Percentiles rank a stretch among this genome's conserved stretches.
Evolutionary conservation across 331 rosid genomes (phyloP).

Genomic region (Stylosanthes scabra): DNA sequence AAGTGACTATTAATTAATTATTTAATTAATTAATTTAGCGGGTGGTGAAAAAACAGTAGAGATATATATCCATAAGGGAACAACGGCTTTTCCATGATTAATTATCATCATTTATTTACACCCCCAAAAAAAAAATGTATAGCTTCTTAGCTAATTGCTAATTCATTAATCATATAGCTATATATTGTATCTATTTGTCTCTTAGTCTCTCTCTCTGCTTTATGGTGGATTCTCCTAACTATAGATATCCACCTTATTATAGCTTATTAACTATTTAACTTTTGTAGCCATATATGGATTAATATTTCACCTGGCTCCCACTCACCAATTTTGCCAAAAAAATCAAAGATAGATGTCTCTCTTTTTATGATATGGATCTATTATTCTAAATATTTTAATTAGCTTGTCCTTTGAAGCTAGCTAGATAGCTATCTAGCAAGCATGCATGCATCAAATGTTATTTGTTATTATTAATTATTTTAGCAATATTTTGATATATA

Average conservation of each 20-base stretch:
- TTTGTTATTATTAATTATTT: not conserved
- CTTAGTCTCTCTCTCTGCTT: slow-evolving; percentile 28
- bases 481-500: not conserved
- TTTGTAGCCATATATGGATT: slow-evolving; percentile 5
- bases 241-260: not conserved
- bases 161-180: slow-evolving; percentile 41
- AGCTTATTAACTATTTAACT: not conserved
- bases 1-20: slow-evolving; percentile 18
- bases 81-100: slow-evolving; percentile 29
- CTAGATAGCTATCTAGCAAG: not conserved
- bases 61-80: slow-evolving; percentile 15
- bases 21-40: slow-evolving; percentile 11
- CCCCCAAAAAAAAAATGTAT: slow-evolving; percentile 39
- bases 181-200: slow-evolving; percentile 30
- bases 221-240: slow-evolving; percentile 16
- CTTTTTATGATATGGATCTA: not conserved
- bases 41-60: slow-evolving; percentile 34
- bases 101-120: slow-evolving; percentile 12
- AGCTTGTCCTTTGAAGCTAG: not conserved
- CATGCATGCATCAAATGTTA: no score
- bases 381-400: not conserved
- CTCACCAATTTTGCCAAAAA: slow-evolving; percentile 17
- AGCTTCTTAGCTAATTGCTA: slow-evolving; percentile 35
- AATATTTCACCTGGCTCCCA: slow-evolving; percentile 9
- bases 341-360: slow-evolving; percentile 21